These are phyloP conservation scores for Colletotrichum salicis DNA, from an alignment of 2,329 filamentous ascomycete genomes.

Conservation along the genomic window DNA sequence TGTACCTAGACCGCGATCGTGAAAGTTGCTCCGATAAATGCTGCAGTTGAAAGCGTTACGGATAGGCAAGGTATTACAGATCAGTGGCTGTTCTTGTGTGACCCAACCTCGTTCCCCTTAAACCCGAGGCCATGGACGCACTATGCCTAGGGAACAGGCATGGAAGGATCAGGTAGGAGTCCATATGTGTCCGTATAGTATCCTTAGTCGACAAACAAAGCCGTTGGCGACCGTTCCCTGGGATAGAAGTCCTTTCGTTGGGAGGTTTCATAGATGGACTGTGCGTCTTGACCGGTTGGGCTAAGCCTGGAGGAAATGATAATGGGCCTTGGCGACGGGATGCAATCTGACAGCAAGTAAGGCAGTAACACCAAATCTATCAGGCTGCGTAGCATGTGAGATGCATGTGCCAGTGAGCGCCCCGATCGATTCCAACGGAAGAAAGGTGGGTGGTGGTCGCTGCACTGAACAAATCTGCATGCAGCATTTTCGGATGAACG, in stretches of 20 bases:
- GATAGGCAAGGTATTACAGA: neutral
- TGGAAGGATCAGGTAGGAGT: neutral
- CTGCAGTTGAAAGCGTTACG: neutral
- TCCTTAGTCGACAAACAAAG: neutral
- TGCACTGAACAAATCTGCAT: neutral
- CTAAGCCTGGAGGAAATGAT: neutral
- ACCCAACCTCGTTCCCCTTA: neutral
- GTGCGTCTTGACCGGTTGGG: neutral
- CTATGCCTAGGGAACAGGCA: neutral
- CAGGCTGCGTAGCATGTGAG: neutral
- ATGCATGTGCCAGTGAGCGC: neutral
- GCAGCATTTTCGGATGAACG: neutral
- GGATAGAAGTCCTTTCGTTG: neutral
- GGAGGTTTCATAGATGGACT: neutral
- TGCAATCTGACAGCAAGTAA: neutral
- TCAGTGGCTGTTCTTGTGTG: neutral
- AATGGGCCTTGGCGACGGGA: neutral
- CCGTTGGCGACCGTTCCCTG: neutral
- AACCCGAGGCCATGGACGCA: conserved; percentile 23
- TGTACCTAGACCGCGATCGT: neutral
- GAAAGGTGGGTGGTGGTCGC: neutral
- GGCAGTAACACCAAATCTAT: neutral
- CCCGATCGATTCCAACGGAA: neutral
- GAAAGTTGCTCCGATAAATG: neutral
- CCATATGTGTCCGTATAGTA: neutral